phyloP scores from a whole-genome alignment of 768 basidiomycete genomes.

The Russula abietina region DNA sequence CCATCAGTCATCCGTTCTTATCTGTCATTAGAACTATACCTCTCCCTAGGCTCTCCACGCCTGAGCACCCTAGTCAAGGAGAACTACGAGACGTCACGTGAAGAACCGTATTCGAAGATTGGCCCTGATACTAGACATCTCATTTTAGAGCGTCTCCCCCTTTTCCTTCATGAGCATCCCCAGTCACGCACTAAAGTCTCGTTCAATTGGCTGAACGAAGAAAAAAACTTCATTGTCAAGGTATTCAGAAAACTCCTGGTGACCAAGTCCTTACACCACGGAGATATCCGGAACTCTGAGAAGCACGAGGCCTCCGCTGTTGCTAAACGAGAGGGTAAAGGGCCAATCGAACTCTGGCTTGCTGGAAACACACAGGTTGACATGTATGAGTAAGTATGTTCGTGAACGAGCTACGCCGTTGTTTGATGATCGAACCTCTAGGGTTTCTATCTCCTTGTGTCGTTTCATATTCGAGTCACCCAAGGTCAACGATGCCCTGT shows the following conservation, averaged over 20 bases:
- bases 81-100: conserved; percentile 57
- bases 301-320: conserved; percentile 71
- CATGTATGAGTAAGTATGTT: conserved; percentile 78
- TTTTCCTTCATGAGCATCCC: conserved; percentile 88
- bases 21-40: conserved; percentile 57
- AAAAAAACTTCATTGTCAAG: conserved; percentile 64
- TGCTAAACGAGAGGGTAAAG: conserved; percentile 46
- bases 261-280: conserved; percentile 53
- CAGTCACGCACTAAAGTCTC: conserved; percentile 58
- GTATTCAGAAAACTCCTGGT: conserved; percentile 59
- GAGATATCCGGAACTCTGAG: conserved; percentile 42
- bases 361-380: conserved; percentile 71
- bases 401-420: background rate
- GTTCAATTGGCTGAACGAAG: conserved; percentile 57
- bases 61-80: conserved; percentile 72
- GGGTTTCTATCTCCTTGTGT: conserved; percentile 81
- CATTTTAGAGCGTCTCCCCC: conserved; percentile 76
- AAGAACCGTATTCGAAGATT: conserved; percentile 43
- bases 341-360: conserved; percentile 71
- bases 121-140: conserved; percentile 51
- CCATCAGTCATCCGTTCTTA: conserved; percentile 1
- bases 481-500: conserved; percentile 78
- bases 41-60: conserved; percentile 63
- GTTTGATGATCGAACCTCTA: conserved; percentile 29
- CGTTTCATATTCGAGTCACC: conserved; percentile 69